Evolutionary conservation across 163 green algal genomes (phyloP), one percentile per base, ranked within the genome.

Genomic region (Chlorella variabilis): DNA sequence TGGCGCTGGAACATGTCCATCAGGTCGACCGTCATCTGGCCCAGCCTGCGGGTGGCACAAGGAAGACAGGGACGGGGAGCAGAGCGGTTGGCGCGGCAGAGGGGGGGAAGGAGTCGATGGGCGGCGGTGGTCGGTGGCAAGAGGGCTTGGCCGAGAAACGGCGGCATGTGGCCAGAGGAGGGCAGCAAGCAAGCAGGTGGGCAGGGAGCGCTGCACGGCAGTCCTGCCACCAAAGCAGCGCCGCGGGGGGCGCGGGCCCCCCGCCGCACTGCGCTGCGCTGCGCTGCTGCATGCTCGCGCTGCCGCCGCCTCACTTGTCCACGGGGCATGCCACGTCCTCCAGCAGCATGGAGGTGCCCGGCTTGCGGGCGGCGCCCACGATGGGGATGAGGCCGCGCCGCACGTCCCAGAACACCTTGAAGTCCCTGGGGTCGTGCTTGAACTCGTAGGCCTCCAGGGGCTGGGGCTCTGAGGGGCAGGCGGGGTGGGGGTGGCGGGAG

Each of bases 311-410:
- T 68, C 76, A 82, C 74, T 97, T 97, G 82, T 98, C 94, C 76
- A 98, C 93, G 29, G 95, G 94, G 91, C 96, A 99, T 13, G 96
- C 96, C 65, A 99, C 96, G 84, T 99, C 96, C 91, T 99, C 96
- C 77, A 99, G 97, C 68, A 99, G 90, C 95, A 98, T 98, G 66
- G 88, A 94, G 1, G 96, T 99, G 54, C 96, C 96, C 39, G 87
- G 84, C 86, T 98, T 94, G n/a, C 96, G 86, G 3, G 93, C 94
- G 27, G 88, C 95, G 61, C 96, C 96, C 58, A 99, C 96, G 54
- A 98, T 96, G 84, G 96, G 96, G 77, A 98, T 98, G 27, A 98
- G 91, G 8, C 96, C 96, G 89, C 98, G 98, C 78, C 96, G 92
- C 80, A 98, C 93, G 84, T 99, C 95, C 96, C 96, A 99, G 89